A percentile compares a stretch with the other conserved stretches of the same genome.
Evolutionary conservation across 2,329 filamentous ascomycete species (phyloP).

Genomic region (Xylariaceae sp.): DNA sequence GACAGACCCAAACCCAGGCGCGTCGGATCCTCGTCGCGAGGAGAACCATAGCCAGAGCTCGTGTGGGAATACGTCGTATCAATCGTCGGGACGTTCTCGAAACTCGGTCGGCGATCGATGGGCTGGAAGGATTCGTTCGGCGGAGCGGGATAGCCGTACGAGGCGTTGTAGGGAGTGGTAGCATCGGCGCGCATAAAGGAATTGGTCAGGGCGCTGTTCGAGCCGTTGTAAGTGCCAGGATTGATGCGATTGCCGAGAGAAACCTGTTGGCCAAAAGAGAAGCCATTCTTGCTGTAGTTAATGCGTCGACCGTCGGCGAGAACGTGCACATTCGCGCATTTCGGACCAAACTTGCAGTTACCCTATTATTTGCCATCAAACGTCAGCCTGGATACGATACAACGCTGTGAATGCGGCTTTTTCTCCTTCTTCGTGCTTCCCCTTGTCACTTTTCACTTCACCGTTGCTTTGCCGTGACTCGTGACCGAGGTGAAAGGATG

Average conservation of each 20-base stretch:
- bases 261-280: slow-evolving; percentile 55
- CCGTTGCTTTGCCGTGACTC: not conserved
- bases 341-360: slow-evolving; percentile 97
- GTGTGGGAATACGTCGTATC: slow-evolving; percentile 55
- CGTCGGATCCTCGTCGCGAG: slow-evolving; percentile 59
- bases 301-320: slow-evolving; percentile 89
- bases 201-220: slow-evolving; percentile 65
- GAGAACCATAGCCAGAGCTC: slow-evolving; percentile 70
- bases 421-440: not conserved
- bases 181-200: slow-evolving; percentile 61
- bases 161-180: slow-evolving; percentile 40
- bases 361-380: slow-evolving; percentile 53
- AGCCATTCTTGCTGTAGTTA: slow-evolving; percentile 69
- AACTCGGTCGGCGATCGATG: slow-evolving; percentile 44
- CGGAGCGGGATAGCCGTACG: slow-evolving; percentile 38
- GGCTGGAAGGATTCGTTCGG: slow-evolving; percentile 40
- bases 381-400: slow-evolving; percentile 15
- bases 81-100: slow-evolving; percentile 55
- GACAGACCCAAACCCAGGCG: slow-evolving; percentile 70
- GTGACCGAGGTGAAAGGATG: not conserved
- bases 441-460: not conserved
- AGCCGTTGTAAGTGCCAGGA: slow-evolving; percentile 54
- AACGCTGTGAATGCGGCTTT: slow-evolving; percentile 4
- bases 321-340: slow-evolving; percentile 95
- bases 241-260: slow-evolving; percentile 64